phyloP scores from a whole-genome alignment of 805 yeast species.

The Metschnikowia peoriensis region DNA sequence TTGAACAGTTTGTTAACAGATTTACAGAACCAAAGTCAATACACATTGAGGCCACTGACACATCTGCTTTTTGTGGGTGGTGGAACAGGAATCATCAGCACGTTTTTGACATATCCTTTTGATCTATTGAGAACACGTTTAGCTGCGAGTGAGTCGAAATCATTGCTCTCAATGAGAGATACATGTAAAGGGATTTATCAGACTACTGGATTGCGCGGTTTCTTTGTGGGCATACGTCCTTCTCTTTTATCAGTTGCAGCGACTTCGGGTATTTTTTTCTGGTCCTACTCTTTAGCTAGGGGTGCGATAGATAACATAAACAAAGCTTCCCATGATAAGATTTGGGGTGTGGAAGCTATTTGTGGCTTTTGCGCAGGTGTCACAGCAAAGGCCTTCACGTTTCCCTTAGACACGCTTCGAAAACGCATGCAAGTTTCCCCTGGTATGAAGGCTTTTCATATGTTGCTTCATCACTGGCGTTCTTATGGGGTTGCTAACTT shows the following conservation, averaged over 20 bases:
- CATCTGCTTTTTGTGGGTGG: slow-evolving; percentile 67
- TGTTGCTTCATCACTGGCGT: slow-evolving; percentile 41
- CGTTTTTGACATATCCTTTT: slow-evolving; percentile 78
- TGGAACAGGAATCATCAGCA: slow-evolving; percentile 72
- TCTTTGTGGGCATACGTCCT: slow-evolving; percentile 49
- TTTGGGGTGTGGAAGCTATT: slow-evolving; percentile 49
- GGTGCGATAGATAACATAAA: slow-evolving; percentile 28
- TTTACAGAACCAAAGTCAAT: slow-evolving; percentile 20
- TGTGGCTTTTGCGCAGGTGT: slow-evolving; percentile 79
- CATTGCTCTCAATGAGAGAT: slow-evolving; percentile 37
- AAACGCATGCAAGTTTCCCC: slow-evolving; percentile 66
- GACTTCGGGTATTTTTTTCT: slow-evolving; percentile 72
- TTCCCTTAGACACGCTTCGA: slow-evolving; percentile 84
- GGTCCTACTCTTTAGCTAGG: slow-evolving; percentile 57
- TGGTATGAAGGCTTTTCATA: slow-evolving; percentile 18
- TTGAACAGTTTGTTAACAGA: slow-evolving; percentile 46
- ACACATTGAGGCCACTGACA: slow-evolving; percentile 30
- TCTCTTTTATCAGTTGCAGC: slow-evolving; percentile 64
- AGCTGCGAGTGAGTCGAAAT: slow-evolving; percentile 55
- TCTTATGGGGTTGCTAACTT: slow-evolving; percentile 66
- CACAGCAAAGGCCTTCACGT: slow-evolving; percentile 66
- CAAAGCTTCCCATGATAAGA: slow-evolving; percentile 5
- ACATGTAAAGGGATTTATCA: slow-evolving; percentile 27
- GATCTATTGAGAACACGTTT: slow-evolving; percentile 86
- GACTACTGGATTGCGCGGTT: slow-evolving; percentile 42